Evolutionary conservation across 2,329 filamentous ascomycete species (phyloP), one percentile per base, ranked within the genome.

Genomic region (Dothistroma pini): DNA sequence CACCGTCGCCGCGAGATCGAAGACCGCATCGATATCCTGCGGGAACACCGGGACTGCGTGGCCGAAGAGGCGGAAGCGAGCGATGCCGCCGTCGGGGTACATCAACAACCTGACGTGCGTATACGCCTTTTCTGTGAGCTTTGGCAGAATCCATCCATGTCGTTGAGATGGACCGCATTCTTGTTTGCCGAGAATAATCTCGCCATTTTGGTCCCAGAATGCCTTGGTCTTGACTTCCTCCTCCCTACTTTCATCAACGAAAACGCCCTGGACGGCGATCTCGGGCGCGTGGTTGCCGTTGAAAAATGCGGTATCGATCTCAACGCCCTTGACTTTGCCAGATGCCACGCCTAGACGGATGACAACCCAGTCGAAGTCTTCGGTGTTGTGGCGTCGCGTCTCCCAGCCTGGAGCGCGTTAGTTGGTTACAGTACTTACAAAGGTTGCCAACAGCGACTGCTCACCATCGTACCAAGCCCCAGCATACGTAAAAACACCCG

Each of bases 81-180:
- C 89, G 70, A 95, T 93, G 54, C 90, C 90, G 54, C 90, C 90
- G 71, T 95, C 90, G 0, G 90, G 89, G 72, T 91, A 93, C 90
- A 93, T 93, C 74, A 90, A 89, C 58, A 95, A 79, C 35, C 89
- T 80, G 47, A 93, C 88, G 73, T 95, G 90, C 0, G 90, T 93
- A 76, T 89, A 93, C 57, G 86, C 83, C 75, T 89, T 89, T 35
- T 78, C 76, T 0, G 84, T 86, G 21, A 72, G 61, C 19, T 72
- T 71, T 16, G 80, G 77, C 16, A 93, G 79, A 70, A 84, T 82
- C 90, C 90, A 95, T 3, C 81, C 88, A 70, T 91, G 90, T 62
- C 89, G 79, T 74, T 88, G 86, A 56, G 82, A 87, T 1, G 90
- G 89, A 0, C 89, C 89, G 72, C 89, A 92, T 70, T 89, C 86